Base-by-base conservation (phyloP, 805 yeast genomes). In the Zygoascus biomembranicola region DNA sequence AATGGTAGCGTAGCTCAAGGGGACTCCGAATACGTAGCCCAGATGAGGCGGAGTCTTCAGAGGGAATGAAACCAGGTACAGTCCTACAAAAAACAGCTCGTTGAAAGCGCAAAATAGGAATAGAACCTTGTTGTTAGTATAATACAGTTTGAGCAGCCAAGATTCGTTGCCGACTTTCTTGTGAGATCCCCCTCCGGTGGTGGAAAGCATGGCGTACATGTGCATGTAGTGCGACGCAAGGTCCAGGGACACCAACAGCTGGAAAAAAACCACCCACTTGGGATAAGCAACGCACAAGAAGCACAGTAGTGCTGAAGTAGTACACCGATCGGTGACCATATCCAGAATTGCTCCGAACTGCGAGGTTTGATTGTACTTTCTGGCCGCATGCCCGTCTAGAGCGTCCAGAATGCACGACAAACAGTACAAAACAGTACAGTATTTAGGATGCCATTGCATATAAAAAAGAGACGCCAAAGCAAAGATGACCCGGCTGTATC, bases 271-370 rank as follows among this genome's bases (percentile, higher is more conserved):
- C 50, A 80, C 76, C 70, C 75, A 85, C 32, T 69, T 62, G 8
- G 97, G 97, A 65, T 87, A 92, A 47, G 86, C 73, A 39, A 87
- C 82, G 60, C 94, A 81, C 54, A 94, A 75, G 68, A 79, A 94
- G 68, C 95, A 90, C 61, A 94, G 82, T 63, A 94, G 77, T n/a
- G 96, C 85, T 13, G 95, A 81, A 0, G 99, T 94, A 13, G 99
- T 90, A 67, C 97, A 94, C 66, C 99, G 78, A 69, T 94, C 99
- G 18, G 99, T 92, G 32, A 94, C 97, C 99, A 94, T 94, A 70
- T 94, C 99, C 62, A 94, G 77, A 19, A 95, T 96, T 18, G 99
- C 98, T 39, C 99, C 99, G 61, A 89, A 88, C 60, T 81, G 79
- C 32, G 97, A 87, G 14, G 96, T 85, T 69, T 94, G 99, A 67